Evolutionary conservation across 2,329 filamentous ascomycete species (phyloP).

Genomic region (Podosphaera fusca): DNA sequence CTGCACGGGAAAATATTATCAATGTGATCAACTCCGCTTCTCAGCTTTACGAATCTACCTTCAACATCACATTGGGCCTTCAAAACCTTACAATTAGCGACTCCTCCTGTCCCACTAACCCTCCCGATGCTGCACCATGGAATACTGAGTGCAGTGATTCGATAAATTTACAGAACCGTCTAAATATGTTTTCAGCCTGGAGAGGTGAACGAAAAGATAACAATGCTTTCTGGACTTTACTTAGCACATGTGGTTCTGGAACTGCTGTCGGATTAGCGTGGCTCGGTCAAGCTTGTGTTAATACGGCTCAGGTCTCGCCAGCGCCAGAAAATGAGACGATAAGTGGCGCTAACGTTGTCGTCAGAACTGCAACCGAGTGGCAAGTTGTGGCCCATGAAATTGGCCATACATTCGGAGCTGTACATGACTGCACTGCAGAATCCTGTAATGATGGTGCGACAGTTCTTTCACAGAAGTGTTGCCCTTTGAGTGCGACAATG

Average conservation of each 20-base stretch:
- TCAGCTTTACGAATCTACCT: slow-evolving; percentile 65
- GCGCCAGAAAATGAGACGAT: slow-evolving; percentile 45
- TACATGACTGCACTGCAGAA: slow-evolving; percentile 64
- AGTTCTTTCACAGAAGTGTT: slow-evolving; percentile 45
- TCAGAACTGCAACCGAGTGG: slow-evolving; percentile 68
- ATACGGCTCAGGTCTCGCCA: slow-evolving; percentile 25
- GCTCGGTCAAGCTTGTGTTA: slow-evolving; percentile 65
- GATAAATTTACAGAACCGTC: slow-evolving; percentile 46
- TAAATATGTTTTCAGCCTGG: slow-evolving; percentile 80
- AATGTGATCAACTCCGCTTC: slow-evolving; percentile 69
- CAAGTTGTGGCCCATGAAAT: slow-evolving; percentile 89
- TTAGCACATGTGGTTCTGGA: slow-evolving; percentile 49
- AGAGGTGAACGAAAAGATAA: slow-evolving; percentile 51
- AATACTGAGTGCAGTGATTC: slow-evolving; percentile 50
- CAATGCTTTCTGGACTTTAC: slow-evolving; percentile 82
- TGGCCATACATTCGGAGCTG: slow-evolving; percentile 84
- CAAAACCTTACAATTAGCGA: slow-evolving; percentile 64
- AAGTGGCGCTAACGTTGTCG: slow-evolving; percentile 71
- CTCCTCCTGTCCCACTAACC: slow-evolving; percentile 45
- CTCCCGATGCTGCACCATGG: slow-evolving; percentile 50
- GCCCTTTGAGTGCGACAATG: slow-evolving; percentile 40
- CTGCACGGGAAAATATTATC: slow-evolving; percentile 56
- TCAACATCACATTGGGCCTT: slow-evolving; percentile 85
- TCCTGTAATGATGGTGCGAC: slow-evolving; percentile 41
- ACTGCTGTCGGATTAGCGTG: slow-evolving; percentile 79